Conservation (phyloP, 371 early-diverging fungal species). For the Nematocida major region DNA sequence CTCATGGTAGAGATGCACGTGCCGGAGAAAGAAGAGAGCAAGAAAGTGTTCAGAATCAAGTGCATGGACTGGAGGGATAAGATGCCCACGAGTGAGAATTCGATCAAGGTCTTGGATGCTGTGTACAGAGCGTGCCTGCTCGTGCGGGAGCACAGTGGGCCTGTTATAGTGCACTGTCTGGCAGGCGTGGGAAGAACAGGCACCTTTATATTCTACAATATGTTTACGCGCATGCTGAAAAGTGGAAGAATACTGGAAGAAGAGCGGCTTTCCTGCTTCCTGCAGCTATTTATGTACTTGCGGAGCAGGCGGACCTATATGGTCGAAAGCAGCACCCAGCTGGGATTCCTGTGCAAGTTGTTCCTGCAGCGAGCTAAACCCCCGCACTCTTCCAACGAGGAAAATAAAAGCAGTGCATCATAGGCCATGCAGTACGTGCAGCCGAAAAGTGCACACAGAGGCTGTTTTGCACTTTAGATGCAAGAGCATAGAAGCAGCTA, state of each 20-base stretch:
- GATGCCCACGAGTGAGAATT: conserved; percentile 2
- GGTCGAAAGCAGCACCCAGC: conserved; percentile 53
- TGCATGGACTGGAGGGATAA: conserved; percentile 37
- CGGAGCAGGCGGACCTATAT: conserved; percentile 53
- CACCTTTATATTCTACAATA: conserved; percentile 71
- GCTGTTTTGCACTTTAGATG: too few relatives aligned
- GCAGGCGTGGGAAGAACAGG: conserved; percentile 95
- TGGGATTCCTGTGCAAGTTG: conserved; percentile 42
- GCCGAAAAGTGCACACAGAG: too few relatives aligned
- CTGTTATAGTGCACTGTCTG: conserved; percentile 77
- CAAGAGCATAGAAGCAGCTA: too few relatives aligned
- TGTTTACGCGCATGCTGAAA: conserved; percentile 61
- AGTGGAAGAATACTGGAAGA: conserved; percentile 60
- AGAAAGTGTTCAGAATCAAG: conserved; percentile 21
- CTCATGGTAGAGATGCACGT: conserved; percentile 14
- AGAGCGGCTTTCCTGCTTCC: conserved; percentile 38
- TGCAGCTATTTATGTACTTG: conserved; percentile 56
- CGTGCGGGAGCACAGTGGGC: not conserved
- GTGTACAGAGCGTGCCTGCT: not conserved
- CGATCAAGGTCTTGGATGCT: conserved; percentile 17
- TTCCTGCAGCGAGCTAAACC: too few relatives aligned
- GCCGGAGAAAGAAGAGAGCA: not conserved
- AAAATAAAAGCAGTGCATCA: too few relatives aligned
- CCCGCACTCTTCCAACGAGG: too few relatives aligned
- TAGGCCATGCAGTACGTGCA: too few relatives aligned